A percentile compares a stretch with the other conserved stretches of the same genome.
phyloP scores from a whole-genome alignment of 2,329 filamentous ascomycete species.

The Fusarium pseudonygamai region DNA sequence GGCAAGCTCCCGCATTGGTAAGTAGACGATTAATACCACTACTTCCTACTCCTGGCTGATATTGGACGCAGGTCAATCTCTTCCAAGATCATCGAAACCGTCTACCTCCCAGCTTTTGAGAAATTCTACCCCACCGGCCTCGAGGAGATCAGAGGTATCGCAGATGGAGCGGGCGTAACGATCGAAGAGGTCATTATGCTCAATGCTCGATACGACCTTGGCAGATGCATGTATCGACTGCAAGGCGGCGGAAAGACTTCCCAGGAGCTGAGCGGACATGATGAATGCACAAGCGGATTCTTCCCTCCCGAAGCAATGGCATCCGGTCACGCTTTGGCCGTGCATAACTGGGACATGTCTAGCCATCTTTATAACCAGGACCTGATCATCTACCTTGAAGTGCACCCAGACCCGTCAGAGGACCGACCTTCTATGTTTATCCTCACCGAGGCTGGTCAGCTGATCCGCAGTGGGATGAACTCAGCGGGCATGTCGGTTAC shows the following conservation, averaged over 20 bases:
- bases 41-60: accelerated
- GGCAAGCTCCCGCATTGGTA: background rate
- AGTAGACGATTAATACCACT: too few species aligned
- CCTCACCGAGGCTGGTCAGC: background rate
- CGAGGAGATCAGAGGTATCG: background rate
- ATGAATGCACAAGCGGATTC: background rate
- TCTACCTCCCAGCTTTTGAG: background rate
- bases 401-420: background rate
- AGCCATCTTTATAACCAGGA: background rate
- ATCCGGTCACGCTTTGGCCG: background rate
- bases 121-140: background rate
- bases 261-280: accelerated
- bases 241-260: background rate
- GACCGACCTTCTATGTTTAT: background rate
- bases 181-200: background rate
- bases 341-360: background rate
- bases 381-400: background rate
- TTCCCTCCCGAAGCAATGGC: background rate
- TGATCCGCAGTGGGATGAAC: background rate
- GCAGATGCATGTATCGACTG: background rate
- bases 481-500: background rate
- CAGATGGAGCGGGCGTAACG: background rate
- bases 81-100: background rate
- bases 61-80: background rate
- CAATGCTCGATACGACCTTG: background rate